Evolutionary conservation across 495 filamentous ascomycete species (phyloP), one percentile per base, ranked within the genome.

Genomic region (Xylaria cubensis): DNA sequence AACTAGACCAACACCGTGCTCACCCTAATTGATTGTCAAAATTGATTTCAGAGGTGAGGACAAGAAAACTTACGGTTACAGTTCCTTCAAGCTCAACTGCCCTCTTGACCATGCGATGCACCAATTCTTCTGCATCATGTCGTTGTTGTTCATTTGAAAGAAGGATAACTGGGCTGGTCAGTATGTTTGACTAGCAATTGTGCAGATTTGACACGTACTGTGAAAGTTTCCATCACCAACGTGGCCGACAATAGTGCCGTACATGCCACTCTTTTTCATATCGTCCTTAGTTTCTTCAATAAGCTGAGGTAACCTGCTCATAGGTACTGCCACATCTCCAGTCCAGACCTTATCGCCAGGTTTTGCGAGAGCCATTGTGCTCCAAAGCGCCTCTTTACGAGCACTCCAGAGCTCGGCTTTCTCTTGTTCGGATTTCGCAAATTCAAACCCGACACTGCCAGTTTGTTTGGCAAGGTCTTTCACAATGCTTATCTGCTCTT

Each of bases 221-320:
- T 96, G 93, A 72, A 96, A 95, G 77, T 96, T 96, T 10, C 92
- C 92, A 80, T 95, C 92, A 0, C 92, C 92, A 12, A 94, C 93
- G 79, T 95, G 92, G 8, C 92, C 93, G 13, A 95, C 91, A 78
- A 95, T 95, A 21, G 89, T 86, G 42, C 88, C 91, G 29, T 90
- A 85, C 71, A 95, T 78, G 21, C 92, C 93, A 66, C 86, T 88
- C 75, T 81, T 84, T 75, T 81, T 84, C 70, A 95, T 86, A 74
- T 95, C 91, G 21, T 84, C 83, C 80, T 94, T 93, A 4, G 93
- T 94, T 82, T 90, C 85, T 75, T 94, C 93, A 64, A 95, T 93
- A 64, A 94, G 91, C 72, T 91, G 86, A 24, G 93, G 87, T 71
- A 95, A 78, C 66, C 86, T 83, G 67, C 87, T 90, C 79, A 95